Evolutionary conservation across 169 alveolate genomes (phyloP), one percentile per base, ranked within the genome.

Genomic region (Cryptosporidium felis): DNA sequence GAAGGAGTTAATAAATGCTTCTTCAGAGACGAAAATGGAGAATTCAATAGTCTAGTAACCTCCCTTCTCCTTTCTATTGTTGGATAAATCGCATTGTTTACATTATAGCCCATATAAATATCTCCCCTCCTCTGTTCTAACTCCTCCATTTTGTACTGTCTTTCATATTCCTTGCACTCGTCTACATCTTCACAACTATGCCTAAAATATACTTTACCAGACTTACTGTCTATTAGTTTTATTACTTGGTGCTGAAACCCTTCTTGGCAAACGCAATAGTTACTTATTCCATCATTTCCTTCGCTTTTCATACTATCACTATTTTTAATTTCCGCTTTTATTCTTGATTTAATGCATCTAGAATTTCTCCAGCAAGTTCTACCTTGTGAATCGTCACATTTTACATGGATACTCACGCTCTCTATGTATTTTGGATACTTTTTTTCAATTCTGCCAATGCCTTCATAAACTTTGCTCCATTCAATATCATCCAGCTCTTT

Each of bases 111-210:
- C 49, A 40, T 74, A 53, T 74, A 74, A 38, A 74, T 53, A 41
- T 74, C 85, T 0, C 85, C 85, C 23, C 56, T 56, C 14, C 34
- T 32, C 40, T 74, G 85, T 32, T 74, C 85, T 5, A 36, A 53
- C 30, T 74, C 67, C 21, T 74, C 85, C 14, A 47, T 53, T 53
- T 18, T 53, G 23, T 18, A 74, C 14, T 74, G 85, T 74, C 67
- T 74, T 23, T 34, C 26, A 3, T 74, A 67, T 14, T 74, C 85
- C 14, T 46, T 36, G 14, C 85, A 74, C 28, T 74, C 85, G 56
- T 74, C 65, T 10, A 74, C 56, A 34, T 74, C 85, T n/a, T 74
- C 85, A 36, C 85, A 74, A 38, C 67, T 74, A 51, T 74, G 85
- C 14, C 85, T 49, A 30, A 38, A 74, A 32, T 53, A 53, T 32